Evolutionary conservation across 2,329 filamentous ascomycete species (phyloP), one percentile per base, ranked within the genome.

Genomic region (Alternaria postmessia): DNA sequence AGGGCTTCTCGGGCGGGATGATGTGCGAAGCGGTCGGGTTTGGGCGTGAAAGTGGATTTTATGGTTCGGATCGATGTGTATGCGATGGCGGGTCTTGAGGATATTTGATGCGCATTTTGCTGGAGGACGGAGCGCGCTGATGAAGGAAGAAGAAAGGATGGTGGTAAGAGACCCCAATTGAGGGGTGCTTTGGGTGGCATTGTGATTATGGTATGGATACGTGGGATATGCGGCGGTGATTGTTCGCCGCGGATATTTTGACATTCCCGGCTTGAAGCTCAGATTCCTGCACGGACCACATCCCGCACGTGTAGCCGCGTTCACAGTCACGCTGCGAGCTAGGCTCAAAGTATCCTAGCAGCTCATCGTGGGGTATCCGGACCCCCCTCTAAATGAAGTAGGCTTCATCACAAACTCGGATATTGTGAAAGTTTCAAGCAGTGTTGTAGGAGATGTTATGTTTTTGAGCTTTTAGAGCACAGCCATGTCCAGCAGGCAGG

Each of bases 41-140:
- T 83, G 5, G 75, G 75, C n/a, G 79, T 80, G 62, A 83, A 83
- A 68, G 87, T 83, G n/a, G 87, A 87, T 75, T 83, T 83, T 73
- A 89, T 88, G 63, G 69, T 73, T 49, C 76, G 75, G 49, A 72
- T 64, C 18, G 68, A 67, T 46, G 71, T 73, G 60, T 70, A 65
- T 46, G 67, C 57, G 44, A 68, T 63, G 32, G 54, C 46, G 34
- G 63, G 55, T 46, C 57, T 63, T 24, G 63, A 49, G 30, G 46
- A 58, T 38, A 52, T 44, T 51, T 54, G 57, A 7, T 54, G 34
- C 32, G 58, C 49, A 53, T 63, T 63, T 51, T 67, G 65, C 22
- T 72, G 66, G 24, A 74, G 48, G 38, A 75, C 54, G 9, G 68
- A 62, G 41, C 70, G 69, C 16, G 67, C 69, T 28, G 70, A 69